Percentiles rank a stretch among this genome's conserved stretches.
Evolutionary conservation across 805 yeast species (phyloP).

Genomic region (Saccharomycopsis javanensis): DNA sequence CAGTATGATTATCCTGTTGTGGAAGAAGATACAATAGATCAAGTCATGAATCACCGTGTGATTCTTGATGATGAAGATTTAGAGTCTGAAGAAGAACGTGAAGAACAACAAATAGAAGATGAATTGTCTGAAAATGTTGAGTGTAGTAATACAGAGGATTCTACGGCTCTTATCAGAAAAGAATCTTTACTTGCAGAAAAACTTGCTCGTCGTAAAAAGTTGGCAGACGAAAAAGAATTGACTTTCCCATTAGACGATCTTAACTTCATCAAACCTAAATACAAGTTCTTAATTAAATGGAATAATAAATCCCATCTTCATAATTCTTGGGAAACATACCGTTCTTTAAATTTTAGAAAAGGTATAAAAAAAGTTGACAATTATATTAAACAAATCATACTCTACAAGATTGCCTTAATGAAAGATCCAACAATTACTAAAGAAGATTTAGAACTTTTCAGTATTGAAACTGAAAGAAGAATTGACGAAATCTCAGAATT

Average conservation of each 20-base stretch:
- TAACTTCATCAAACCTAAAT: constrained; percentile 48
- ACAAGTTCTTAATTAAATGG: constrained; percentile 74
- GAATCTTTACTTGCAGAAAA: constrained; percentile 21
- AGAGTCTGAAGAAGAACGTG: constrained; percentile 18
- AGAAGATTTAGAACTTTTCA: constrained; percentile 91
- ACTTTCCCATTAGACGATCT: constrained; percentile 26
- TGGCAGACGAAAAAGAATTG: constrained; percentile 27
- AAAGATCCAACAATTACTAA: constrained; percentile 73
- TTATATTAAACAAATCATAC: constrained; percentile 69
- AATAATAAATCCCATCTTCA: constrained; percentile 79
- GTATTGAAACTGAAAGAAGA: constrained; percentile 76
- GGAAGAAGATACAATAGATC: constrained; percentile 28
- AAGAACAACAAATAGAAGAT: constrained; percentile 20
- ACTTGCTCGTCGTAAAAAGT: constrained; percentile 14
- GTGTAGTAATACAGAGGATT: not conserved
- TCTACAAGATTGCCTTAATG: constrained; percentile 66
- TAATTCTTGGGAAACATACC: constrained; percentile 85
- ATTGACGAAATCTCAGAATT: constrained; percentile 77
- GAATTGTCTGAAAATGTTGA: not conserved
- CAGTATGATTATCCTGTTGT: constrained; percentile 7
- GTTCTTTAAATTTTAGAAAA: constrained; percentile 39
- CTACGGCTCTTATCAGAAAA: not conserved
- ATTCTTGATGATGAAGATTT: constrained; percentile 23
- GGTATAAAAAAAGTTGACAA: constrained; percentile 86
- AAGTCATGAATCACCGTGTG: constrained; percentile 47